Evolutionary conservation across 805 yeast species (phyloP).

Genomic region (Candida stauntonica): DNA sequence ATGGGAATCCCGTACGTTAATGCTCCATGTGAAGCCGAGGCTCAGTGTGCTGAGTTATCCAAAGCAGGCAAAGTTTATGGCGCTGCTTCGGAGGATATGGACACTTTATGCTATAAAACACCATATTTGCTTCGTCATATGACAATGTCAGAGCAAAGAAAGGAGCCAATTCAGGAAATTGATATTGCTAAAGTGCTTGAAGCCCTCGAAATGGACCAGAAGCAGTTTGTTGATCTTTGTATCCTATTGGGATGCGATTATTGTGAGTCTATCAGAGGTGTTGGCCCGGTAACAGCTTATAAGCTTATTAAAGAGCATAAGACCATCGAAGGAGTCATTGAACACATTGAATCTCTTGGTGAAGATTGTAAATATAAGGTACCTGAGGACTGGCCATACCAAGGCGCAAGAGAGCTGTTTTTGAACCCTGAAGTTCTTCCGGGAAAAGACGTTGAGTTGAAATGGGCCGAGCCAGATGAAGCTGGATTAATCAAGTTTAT

Average conservation of each 20-base stretch:
- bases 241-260: conserved; percentile 95
- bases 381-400: conserved; percentile 94
- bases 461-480: conserved; percentile 87
- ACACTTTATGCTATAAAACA: conserved; percentile 88
- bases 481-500: conserved; percentile 78
- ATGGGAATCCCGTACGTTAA: conserved; percentile 95
- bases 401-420: conserved; percentile 82
- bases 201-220: conserved; percentile 68
- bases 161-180: conserved; percentile 86
- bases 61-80: conserved; percentile 89
- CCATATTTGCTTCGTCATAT: conserved; percentile 81
- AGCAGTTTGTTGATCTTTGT: conserved; percentile 85
- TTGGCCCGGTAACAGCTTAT: conserved; percentile 93
- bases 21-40: conserved; percentile 99
- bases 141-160: conserved; percentile 91
- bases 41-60: conserved; percentile 95
- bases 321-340: conserved; percentile 73
- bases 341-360: conserved; percentile 55
- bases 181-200: conserved; percentile 62
- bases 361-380: conserved; percentile 64
- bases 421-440: conserved; percentile 73
- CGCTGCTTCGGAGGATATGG: conserved; percentile 99
- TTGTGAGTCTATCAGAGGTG: conserved; percentile 90
- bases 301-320: conserved; percentile 85
- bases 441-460: conserved; percentile 58